Evolutionary conservation across 106 monocot species (phyloP).

Genomic region (Allium fistulosum): DNA sequence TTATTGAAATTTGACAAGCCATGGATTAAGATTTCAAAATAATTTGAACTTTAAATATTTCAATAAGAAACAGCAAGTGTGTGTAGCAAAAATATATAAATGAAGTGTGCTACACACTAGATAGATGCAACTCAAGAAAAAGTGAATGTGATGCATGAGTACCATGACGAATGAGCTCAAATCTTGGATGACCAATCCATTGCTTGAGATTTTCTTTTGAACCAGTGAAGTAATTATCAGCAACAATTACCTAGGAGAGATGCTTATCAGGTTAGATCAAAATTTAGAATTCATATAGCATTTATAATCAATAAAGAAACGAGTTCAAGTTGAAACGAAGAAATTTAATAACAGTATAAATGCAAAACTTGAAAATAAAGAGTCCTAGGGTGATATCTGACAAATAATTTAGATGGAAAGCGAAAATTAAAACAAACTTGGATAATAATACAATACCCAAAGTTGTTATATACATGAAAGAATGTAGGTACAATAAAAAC

Average conservation of each 20-base stretch:
- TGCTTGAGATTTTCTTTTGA: constrained; percentile 67
- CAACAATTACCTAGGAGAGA: constrained; percentile 45
- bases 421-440: neutral
- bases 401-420: neutral
- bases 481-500: too few relatives aligned
- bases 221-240: constrained; percentile 62
- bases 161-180: constrained; percentile 88
- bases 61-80: neutral
- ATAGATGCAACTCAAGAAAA: neutral
- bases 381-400: neutral
- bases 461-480: too few relatives aligned
- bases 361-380: neutral
- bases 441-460: too few relatives aligned
- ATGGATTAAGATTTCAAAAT: too few relatives aligned
- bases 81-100: neutral
- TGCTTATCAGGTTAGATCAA: too few relatives aligned
- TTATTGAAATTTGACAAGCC: too few relatives aligned
- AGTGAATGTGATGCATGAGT: neutral
- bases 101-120: neutral
- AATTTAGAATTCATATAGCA: too few relatives aligned
- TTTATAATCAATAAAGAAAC: neutral
- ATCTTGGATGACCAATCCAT: constrained; percentile 69
- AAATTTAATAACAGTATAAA: neutral
- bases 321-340: neutral
- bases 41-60: too few relatives aligned